Base-by-base conservation (phyloP, 192 early-diverging fungal species). In the Radiomyces spectabilis region DNA sequence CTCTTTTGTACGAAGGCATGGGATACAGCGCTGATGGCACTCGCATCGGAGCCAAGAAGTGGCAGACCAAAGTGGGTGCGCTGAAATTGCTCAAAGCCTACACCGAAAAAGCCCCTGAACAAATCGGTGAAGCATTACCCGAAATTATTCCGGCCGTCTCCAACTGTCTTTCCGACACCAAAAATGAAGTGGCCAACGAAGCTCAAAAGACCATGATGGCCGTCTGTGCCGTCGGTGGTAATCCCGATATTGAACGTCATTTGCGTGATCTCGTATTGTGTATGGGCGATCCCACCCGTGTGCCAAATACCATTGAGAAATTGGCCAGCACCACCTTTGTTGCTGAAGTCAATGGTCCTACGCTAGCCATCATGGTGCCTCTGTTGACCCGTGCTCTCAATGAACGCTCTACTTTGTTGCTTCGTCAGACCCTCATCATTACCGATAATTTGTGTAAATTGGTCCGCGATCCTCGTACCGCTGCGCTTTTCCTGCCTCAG, bases 381-480 rank as follows among this genome's bases (percentile, higher is more conserved):
- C 67, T 88, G n/a, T 65, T 88, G 59, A 65, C 72, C 39, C 82
- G 86, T 72, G 86, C 74, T 16, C 51, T 83, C 32, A 71, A 77
- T 34, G 85, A 89, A 55, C 75, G 85, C 41, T 77, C 77, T 51
- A 75, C 80, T 35, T 59, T 76, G 40, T 69, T 87, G 24, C 65
- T 84, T 13, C 86, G 88, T 60, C 82, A 85, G 59, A 80, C 80
- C 24, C 74, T 77, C 46, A 83, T 91, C 61, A 86, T 91, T 60
- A 85, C 87, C 43, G 84, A 88, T 74, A 91, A 91, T 68, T 79
- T 91, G 68, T 88, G 86, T 69, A 91, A 88, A 70, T 75, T 91
- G 13, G 86, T 91, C 60, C 82, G 85, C 65, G 81, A 91, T 68
- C 86, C 88, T n/a, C 73, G 78, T 48, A 83, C 85, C 48, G 85